Percentiles rank a stretch among this genome's conserved stretches.
Evolutionary conservation across 768 basidiomycete species (phyloP).

Genomic region (Amylocystis lapponica): DNA sequence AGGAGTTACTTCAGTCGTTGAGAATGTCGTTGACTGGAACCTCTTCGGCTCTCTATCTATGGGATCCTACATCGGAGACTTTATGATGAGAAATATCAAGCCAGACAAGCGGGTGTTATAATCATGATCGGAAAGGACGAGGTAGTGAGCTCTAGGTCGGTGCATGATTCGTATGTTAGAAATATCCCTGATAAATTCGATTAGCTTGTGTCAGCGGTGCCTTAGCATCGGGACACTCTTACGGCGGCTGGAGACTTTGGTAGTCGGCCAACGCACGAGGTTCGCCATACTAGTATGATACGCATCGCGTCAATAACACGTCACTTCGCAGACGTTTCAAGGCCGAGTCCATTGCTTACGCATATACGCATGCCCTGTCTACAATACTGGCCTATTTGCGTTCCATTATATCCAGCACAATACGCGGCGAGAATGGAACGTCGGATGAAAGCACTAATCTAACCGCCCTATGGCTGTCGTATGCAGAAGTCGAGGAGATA

Average conservation of each 20-base stretch:
- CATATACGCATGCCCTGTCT: constrained; percentile 61
- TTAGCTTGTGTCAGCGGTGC: constrained; percentile 59
- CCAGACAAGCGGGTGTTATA: constrained; percentile 35
- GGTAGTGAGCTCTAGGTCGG: constrained; percentile 55
- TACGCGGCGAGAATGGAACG: background rate
- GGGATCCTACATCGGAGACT: constrained; percentile 55
- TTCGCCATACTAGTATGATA: constrained; percentile 25
- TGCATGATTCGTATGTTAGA: background rate
- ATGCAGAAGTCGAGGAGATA: constrained; percentile 18
- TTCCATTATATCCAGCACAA: background rate
- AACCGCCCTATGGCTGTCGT: constrained; percentile 19
- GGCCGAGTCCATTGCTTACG: constrained; percentile 35
- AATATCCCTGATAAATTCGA: background rate
- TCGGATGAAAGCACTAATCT: constrained; percentile 4
- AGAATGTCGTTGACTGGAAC: constrained; percentile 56
- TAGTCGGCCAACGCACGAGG: constrained; percentile 44
- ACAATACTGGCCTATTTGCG: constrained; percentile 48
- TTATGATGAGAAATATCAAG: constrained; percentile 41
- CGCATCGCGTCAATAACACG: too few species aligned
- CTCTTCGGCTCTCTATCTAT: constrained; percentile 60
- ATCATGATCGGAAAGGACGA: constrained; percentile 55
- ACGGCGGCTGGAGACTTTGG: constrained; percentile 57
- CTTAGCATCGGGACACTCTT: constrained; percentile 61
- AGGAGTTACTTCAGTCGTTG: constrained; percentile 47
- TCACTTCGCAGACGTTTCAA: too few species aligned